Percentiles rank a stretch among this genome's conserved stretches.
Conservation (phyloP, 768 basidiomycete species). For the Pleurotus tuber-regium region DNA sequence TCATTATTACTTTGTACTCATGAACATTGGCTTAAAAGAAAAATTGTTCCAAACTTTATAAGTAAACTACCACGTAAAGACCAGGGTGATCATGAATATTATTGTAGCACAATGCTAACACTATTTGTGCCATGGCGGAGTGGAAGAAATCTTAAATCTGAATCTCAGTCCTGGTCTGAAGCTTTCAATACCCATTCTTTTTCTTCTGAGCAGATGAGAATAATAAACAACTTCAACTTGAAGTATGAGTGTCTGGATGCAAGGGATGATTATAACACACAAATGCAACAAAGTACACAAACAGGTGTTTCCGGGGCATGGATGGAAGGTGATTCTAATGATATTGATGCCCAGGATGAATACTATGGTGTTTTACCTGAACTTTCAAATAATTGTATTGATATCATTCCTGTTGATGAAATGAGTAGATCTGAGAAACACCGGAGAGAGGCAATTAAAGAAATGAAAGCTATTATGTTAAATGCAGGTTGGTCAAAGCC, state of each 20-base stretch:
- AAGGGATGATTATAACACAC: constrained; percentile 20
- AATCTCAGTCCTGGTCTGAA: constrained; percentile 19
- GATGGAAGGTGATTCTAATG: too few relatives aligned
- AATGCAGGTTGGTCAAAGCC: background rate
- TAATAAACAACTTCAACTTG: constrained; percentile 24
- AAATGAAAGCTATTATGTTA: background rate
- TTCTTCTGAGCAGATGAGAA: constrained; percentile 5
- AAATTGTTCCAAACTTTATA: constrained; percentile 26
- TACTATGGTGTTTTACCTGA: too few relatives aligned
- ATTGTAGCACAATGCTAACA: constrained; percentile 29
- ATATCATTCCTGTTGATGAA: too few relatives aligned
- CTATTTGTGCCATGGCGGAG: constrained; percentile 31
- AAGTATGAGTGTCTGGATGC: constrained; percentile 25
- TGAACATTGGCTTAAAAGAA: background rate
- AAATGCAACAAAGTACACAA: constrained; percentile 13
- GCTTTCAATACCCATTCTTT: constrained; percentile 15
- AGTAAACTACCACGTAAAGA: constrained; percentile 27
- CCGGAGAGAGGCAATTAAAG: background rate
- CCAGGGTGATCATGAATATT: constrained; percentile 28
- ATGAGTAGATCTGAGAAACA: background rate
- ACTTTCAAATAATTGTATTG: too few relatives aligned
- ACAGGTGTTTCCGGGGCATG: too few relatives aligned
- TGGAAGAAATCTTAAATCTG: constrained; percentile 23
- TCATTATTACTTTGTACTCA: background rate
- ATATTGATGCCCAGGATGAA: too few relatives aligned